Evolutionary conservation across 2,329 filamentous ascomycete species (phyloP).

Genomic region (Penicillium sp.): DNA sequence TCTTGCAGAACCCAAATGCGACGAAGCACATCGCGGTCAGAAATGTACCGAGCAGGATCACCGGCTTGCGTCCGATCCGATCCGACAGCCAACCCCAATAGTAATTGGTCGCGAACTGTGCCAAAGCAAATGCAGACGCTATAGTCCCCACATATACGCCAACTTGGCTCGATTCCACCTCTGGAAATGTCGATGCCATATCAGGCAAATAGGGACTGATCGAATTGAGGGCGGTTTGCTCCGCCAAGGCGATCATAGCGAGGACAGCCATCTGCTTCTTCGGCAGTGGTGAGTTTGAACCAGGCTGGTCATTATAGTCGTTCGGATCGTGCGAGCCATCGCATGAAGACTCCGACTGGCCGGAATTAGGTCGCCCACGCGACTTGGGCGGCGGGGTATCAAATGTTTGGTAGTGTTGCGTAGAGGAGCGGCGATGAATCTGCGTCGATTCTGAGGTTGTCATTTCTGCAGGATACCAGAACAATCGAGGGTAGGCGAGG

Average conservation of each 20-base stretch:
- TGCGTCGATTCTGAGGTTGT: constrained; percentile 36
- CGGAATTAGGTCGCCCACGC: constrained; percentile 52
- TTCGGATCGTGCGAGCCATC: constrained; percentile 36
- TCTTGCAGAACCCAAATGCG: constrained; percentile 84
- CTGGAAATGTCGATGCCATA: constrained; percentile 87
- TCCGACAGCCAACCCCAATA: constrained; percentile 88
- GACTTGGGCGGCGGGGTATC: constrained; percentile 55
- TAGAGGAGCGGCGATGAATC: constrained; percentile 51
- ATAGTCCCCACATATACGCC: constrained; percentile 90
- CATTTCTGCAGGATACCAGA: constrained; percentile 32
- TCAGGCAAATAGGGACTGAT: constrained; percentile 93
- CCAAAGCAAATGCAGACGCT: constrained; percentile 88
- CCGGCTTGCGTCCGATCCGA: constrained; percentile 78
- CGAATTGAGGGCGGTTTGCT: constrained; percentile 96
- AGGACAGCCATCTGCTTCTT: constrained; percentile 81
- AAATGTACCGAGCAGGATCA: constrained; percentile 81
- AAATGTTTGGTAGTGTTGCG: constrained; percentile 57
- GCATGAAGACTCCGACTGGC: constrained; percentile 48
- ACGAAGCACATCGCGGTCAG: constrained; percentile 81
- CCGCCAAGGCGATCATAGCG: constrained; percentile 85
- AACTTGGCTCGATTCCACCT: constrained; percentile 71
- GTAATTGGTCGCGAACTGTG: constrained; percentile 91
- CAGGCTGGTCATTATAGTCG: constrained; percentile 30
- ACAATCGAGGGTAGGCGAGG: constrained; percentile 7
- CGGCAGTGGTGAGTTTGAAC: constrained; percentile 72